Percentiles rank a stretch among this genome's conserved stretches.
These are phyloP conservation scores for Pilatotrama ljubarskyi DNA, from an alignment of 768 basidiomycete species.

Conservation along the genomic window DNA sequence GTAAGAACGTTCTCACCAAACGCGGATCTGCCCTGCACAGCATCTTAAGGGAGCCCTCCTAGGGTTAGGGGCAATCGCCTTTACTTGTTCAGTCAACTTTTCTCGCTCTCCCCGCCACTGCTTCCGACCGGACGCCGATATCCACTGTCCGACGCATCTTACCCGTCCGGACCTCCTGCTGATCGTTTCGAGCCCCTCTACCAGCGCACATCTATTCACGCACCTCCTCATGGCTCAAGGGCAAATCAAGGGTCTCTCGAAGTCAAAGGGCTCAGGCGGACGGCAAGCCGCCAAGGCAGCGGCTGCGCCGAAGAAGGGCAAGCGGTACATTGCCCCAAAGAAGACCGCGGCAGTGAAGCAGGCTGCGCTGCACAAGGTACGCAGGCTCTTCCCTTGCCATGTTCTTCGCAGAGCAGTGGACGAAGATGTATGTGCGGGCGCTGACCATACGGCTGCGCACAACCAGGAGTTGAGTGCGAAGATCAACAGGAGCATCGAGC, in stretches of 20 bases:
- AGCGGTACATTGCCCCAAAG: slow-evolving; percentile 78
- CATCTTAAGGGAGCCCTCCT: neutral
- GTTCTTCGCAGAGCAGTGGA: no score
- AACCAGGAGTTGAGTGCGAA: slow-evolving; percentile 79
- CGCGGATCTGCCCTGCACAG: slow-evolving; percentile 3
- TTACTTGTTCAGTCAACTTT: neutral
- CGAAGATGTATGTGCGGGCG: no score
- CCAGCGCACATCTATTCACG: neutral
- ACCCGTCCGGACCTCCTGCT: neutral
- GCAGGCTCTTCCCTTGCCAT: slow-evolving; percentile 10
- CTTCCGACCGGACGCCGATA: neutral
- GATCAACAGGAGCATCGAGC: slow-evolving; percentile 90
- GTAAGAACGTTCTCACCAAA: neutral
- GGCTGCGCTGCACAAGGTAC: slow-evolving; percentile 76
- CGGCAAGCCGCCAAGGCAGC: slow-evolving; percentile 67
- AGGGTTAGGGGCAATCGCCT: slow-evolving; percentile 12
- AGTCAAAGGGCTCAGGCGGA: slow-evolving; percentile 46
- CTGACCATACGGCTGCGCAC: neutral
- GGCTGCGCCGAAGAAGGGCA: slow-evolving; percentile 77
- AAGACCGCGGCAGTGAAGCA: slow-evolving; percentile 72
- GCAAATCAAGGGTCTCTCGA: slow-evolving; percentile 71
- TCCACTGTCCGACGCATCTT: neutral
- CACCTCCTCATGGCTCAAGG: slow-evolving; percentile 72
- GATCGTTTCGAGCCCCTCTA: neutral
- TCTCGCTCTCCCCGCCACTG: neutral